These are phyloP conservation scores for Sugiyamaella grinbergsii DNA, from an alignment of 1,139 yeast species.

Conservation along the genomic window DNA sequence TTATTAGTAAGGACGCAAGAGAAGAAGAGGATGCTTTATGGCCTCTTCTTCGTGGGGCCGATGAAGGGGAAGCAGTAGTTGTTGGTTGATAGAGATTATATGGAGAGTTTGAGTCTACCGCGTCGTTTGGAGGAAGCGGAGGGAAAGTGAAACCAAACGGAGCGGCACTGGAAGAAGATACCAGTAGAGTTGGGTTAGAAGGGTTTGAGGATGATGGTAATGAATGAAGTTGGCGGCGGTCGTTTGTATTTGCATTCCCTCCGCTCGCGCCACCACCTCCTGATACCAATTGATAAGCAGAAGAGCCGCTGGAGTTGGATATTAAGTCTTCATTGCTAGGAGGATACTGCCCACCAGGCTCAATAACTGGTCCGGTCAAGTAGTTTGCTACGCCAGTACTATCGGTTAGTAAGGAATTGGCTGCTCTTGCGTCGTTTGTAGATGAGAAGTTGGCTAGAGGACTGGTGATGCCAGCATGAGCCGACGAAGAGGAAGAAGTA, in stretches of 20 bases:
- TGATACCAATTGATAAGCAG: slow-evolving; percentile 17
- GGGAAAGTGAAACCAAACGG: slow-evolving; percentile 22
- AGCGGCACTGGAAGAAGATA: slow-evolving; percentile 16
- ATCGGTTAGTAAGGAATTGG: neutral
- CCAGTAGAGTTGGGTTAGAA: slow-evolving; percentile 5
- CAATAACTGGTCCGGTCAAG: neutral
- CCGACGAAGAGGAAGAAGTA: slow-evolving; percentile 11
- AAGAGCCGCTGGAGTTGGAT: slow-evolving; percentile 1
- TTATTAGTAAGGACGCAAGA: slow-evolving; percentile 11
- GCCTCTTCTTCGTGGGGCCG: slow-evolving; percentile 11
- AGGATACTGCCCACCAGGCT: slow-evolving; percentile 3
- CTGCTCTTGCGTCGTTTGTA: neutral
- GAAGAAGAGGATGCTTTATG: slow-evolving; percentile 14
- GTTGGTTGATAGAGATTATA: slow-evolving; percentile 10
- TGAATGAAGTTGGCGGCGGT: slow-evolving; percentile 2
- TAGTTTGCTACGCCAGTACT: slow-evolving; percentile 1
- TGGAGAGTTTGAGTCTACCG: neutral
- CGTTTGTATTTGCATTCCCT: neutral
- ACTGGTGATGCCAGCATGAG: slow-evolving; percentile 12
- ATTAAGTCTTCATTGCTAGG: slow-evolving; percentile 9
- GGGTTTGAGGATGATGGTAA: slow-evolving; percentile 2
- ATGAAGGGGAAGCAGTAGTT: neutral
- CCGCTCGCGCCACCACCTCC: neutral
- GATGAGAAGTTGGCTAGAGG: slow-evolving; percentile 13
- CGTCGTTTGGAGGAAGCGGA: slow-evolving; percentile 10